Evolutionary conservation across 2,329 filamentous ascomycete genomes (phyloP).

Genomic region (Colletotrichum coccodes): DNA sequence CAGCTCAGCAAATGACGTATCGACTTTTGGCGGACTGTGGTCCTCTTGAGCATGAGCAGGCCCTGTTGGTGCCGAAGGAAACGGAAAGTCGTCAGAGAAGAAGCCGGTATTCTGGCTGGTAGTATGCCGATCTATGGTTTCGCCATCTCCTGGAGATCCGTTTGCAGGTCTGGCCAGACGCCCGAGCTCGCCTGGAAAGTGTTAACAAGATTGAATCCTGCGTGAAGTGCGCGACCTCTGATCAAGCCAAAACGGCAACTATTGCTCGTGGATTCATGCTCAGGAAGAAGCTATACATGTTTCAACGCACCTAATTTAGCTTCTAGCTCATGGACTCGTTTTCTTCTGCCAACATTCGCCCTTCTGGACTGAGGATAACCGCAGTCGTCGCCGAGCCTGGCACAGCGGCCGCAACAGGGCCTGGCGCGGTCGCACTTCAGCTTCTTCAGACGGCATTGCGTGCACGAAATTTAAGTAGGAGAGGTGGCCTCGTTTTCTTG

Average conservation of each 20-base stretch:
- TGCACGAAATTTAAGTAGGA: constrained; percentile 36
- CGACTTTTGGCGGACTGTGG: constrained; percentile 21
- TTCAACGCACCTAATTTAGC: not conserved
- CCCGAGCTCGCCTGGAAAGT: not conserved
- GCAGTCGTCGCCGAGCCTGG: constrained; percentile 34
- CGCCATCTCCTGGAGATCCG: not conserved
- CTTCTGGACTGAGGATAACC: constrained; percentile 40
- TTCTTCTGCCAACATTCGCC: constrained; percentile 31
- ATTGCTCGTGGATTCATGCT: not conserved
- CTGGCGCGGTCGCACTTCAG: constrained; percentile 41
- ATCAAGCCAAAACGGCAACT: not conserved
- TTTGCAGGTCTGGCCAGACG: constrained; percentile 33
- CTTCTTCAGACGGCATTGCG: constrained; percentile 40
- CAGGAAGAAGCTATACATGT: not conserved
- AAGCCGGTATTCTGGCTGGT: constrained; percentile 30
- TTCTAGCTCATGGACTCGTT: constrained; percentile 41
- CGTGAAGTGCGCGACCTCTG: constrained; percentile 13
- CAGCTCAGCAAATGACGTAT: constrained; percentile 30
- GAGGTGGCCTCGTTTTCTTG: not conserved
- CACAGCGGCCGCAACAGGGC: constrained; percentile 40
- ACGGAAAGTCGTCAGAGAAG: not conserved
- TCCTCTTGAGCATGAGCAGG: not conserved
- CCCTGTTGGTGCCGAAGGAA: not conserved
- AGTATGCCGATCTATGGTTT: constrained; percentile 31
- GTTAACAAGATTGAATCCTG: too few species aligned